A percentile compares a stretch with the other conserved stretches of the same genome.
Evolutionary conservation across 2,329 filamentous ascomycete species (phyloP).

Genomic region (Grosmannia huntii): DNA sequence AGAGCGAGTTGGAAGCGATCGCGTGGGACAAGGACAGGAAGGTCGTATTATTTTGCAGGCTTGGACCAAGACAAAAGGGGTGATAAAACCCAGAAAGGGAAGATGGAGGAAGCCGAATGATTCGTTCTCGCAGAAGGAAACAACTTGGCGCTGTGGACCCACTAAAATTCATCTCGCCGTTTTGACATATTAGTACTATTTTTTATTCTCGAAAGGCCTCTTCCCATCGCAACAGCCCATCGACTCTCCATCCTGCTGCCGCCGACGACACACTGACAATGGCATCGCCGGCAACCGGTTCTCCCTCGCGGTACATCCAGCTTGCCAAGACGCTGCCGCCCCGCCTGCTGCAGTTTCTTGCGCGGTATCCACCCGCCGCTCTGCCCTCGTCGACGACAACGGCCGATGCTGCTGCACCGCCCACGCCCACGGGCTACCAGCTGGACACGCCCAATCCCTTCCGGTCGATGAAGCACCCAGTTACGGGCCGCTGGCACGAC

Average conservation of each 20-base stretch:
- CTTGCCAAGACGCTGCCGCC: slow-evolving; percentile 63
- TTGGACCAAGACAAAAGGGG: no score
- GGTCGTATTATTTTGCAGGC: no score
- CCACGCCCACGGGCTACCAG: slow-evolving; percentile 34
- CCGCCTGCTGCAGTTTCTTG: slow-evolving; percentile 75
- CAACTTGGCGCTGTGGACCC: no score
- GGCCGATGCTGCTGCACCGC: slow-evolving; percentile 23
- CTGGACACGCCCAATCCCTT: slow-evolving; percentile 64
- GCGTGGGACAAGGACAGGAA: no score
- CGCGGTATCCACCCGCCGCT: slow-evolving; percentile 66
- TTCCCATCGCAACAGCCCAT: not conserved
- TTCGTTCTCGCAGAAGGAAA: no score
- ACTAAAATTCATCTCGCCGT: no score
- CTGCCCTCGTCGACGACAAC: slow-evolving; percentile 34
- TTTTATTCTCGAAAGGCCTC: not conserved
- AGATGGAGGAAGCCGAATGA: no score
- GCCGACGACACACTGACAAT: slow-evolving; percentile 1
- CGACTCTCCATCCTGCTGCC: not conserved
- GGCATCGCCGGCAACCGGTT: slow-evolving; percentile 3
- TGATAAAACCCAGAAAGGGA: no score
- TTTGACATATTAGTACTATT: not conserved
- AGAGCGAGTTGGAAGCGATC: no score
- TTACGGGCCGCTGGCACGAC: slow-evolving; percentile 71
- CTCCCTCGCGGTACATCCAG: slow-evolving; percentile 26
- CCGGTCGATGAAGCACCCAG: slow-evolving; percentile 61